phyloP scores from a whole-genome alignment of 306 rosid species.

The Mucuna pruriens region DNA sequence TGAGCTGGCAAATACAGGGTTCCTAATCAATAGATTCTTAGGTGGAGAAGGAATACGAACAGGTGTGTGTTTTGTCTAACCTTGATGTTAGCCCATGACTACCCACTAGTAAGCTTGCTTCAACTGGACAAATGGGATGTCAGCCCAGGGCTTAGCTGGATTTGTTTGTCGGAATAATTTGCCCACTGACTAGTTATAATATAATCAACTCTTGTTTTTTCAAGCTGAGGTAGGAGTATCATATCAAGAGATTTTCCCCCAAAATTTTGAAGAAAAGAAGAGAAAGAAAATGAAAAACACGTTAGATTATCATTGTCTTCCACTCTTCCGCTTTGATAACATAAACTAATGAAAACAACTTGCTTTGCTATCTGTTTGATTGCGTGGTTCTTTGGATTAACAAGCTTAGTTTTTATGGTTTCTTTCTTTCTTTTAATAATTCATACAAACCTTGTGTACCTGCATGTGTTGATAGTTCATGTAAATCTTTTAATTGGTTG shows the following conservation, averaged over 20 bases:
- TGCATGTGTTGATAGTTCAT: background rate
- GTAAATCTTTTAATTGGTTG: background rate
- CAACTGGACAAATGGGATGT: background rate
- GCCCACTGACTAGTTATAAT: background rate
- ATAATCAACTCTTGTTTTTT: background rate
- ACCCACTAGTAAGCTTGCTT: background rate
- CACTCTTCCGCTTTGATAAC: background rate
- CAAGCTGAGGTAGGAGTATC: background rate
- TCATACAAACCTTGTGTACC: background rate
- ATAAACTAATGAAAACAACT: background rate
- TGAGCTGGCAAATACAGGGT: background rate
- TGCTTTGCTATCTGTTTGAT: background rate
- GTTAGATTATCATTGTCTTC: background rate
- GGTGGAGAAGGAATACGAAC: background rate
- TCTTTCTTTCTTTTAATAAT: background rate
- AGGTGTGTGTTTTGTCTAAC: background rate
- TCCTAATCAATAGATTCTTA: constrained; percentile 1
- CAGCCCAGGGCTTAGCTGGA: background rate
- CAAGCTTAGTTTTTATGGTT: background rate
- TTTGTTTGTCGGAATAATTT: background rate
- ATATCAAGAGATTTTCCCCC: background rate
- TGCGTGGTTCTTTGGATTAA: background rate
- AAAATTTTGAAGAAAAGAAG: background rate
- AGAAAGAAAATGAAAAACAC: background rate
- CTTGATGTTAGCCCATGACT: background rate